Percentiles rank a stretch among this genome's conserved stretches.
Evolutionary conservation across 345 rosid species (phyloP).

Genomic region (Cardamine chenopodiifolia): DNA sequence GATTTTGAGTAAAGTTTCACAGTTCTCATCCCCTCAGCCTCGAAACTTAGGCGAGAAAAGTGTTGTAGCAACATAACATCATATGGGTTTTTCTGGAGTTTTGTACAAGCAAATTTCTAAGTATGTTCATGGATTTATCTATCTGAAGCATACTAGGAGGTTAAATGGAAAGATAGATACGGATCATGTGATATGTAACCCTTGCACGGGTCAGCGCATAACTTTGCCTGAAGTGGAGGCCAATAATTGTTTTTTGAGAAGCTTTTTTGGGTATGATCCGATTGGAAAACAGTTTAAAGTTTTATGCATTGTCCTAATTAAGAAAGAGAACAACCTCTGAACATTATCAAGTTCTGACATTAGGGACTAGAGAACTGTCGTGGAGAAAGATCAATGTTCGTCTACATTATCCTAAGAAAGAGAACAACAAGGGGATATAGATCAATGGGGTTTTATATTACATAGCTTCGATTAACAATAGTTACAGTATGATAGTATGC

Average conservation of each 20-base stretch:
- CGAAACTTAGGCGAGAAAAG: background rate
- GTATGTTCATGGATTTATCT: background rate
- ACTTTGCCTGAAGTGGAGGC: background rate
- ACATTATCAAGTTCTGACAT: background rate
- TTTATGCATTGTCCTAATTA: too few relatives aligned
- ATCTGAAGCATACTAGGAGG: background rate
- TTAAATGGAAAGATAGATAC: background rate
- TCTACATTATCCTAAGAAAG: background rate
- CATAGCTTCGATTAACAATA: too few relatives aligned
- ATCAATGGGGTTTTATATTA: constrained; percentile 14
- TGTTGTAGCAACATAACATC: too few relatives aligned
- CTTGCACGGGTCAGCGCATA: background rate
- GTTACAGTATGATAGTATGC: background rate
- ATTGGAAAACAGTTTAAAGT: constrained; percentile 4
- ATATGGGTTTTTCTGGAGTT: too few relatives aligned
- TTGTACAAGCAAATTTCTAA: background rate
- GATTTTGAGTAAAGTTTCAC: too few relatives aligned
- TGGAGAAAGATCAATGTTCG: background rate
- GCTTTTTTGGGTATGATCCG: constrained; percentile 27
- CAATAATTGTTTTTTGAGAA: background rate
- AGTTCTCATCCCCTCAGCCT: constrained; percentile 17
- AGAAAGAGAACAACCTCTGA: too few relatives aligned
- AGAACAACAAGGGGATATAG: background rate
- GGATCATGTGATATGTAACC: constrained; percentile 18
- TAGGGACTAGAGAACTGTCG: background rate